phyloP scores from a whole-genome alignment of 257 asterid species.

The Solanum neorickii region DNA sequence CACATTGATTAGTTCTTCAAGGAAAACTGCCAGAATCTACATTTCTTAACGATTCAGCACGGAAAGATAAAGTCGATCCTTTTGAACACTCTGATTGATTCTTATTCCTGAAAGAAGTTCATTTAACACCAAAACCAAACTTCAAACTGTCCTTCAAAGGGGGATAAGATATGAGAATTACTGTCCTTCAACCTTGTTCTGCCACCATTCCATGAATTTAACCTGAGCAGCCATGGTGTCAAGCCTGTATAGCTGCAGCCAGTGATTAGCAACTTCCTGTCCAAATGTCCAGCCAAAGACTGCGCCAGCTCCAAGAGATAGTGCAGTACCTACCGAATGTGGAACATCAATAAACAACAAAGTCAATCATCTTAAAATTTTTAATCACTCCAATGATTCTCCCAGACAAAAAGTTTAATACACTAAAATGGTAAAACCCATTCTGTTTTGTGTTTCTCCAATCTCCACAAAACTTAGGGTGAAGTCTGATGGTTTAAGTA shows the following conservation, averaged over 20 bases:
- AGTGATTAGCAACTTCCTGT: conserved; percentile 73
- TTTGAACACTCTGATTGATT: neutral
- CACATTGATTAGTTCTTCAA: neutral
- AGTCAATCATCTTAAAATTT: neutral
- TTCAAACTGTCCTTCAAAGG: neutral
- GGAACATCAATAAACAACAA: neutral
- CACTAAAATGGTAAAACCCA: too few species aligned
- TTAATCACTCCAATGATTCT: neutral
- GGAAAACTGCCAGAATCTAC: neutral
- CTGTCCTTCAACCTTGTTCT: conserved; percentile 46
- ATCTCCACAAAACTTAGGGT: neutral
- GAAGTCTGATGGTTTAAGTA: neutral
- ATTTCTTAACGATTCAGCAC: neutral
- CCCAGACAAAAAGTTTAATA: neutral
- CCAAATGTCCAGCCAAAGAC: conserved; percentile 72
- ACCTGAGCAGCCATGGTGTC: conserved; percentile 74
- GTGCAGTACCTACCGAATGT: conserved; percentile 52
- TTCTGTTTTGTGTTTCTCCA: neutral
- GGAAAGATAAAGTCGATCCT: neutral
- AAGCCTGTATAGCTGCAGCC: conserved; percentile 58
- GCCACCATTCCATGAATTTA: conserved; percentile 88
- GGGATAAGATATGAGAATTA: neutral
- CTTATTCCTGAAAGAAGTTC: neutral
- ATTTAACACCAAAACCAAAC: neutral
- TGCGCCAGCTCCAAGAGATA: conserved; percentile 76